Evolutionary conservation across 1,284 basidiomycete genomes (phyloP).

Genomic region (Pseudomicrostroma phylloplanum): DNA sequence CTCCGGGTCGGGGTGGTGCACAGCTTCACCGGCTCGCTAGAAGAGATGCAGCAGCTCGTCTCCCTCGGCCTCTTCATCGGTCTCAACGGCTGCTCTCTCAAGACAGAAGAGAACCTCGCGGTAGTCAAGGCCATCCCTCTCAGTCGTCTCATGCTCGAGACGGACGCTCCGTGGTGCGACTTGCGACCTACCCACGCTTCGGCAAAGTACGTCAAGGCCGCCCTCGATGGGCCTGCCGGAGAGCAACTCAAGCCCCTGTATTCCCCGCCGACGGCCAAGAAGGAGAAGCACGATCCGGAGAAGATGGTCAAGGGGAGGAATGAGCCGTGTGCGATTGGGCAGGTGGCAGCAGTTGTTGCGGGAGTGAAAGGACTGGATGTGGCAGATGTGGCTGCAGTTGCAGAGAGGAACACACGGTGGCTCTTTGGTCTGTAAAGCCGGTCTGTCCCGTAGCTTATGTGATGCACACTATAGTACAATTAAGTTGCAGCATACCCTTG

Average conservation of each 20-base stretch:
- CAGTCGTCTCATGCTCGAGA: constrained; percentile 70
- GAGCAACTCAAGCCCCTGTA: constrained; percentile 51
- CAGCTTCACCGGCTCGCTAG: constrained; percentile 69
- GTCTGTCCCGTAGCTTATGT: no score
- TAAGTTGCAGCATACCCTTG: no score
- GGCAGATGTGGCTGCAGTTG: constrained; percentile 57
- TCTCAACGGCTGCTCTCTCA: constrained; percentile 77
- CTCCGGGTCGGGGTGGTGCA: constrained; percentile 62
- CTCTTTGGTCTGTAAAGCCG: constrained; percentile 23
- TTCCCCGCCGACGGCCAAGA: constrained; percentile 60
- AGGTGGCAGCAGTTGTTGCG: constrained; percentile 71
- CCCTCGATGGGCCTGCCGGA: constrained; percentile 50
- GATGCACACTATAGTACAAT: no score
- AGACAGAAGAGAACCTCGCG: constrained; percentile 67
- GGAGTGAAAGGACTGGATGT: constrained; percentile 59
- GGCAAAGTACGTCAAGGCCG: constrained; percentile 57
- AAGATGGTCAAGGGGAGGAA: constrained; percentile 71
- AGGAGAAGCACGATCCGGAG: constrained; percentile 62
- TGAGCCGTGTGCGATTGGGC: constrained; percentile 68
- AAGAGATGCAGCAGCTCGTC: constrained; percentile 67
- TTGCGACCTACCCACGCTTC: constrained; percentile 72
- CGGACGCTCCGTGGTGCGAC: constrained; percentile 65
- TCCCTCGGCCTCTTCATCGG: constrained; percentile 55
- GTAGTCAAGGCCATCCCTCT: constrained; percentile 62
- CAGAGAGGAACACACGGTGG: constrained; percentile 32